Percentiles rank a stretch among this genome's conserved stretches.
phyloP scores from a whole-genome alignment of 306 rosid genomes.

The Lablab purpureus region DNA sequence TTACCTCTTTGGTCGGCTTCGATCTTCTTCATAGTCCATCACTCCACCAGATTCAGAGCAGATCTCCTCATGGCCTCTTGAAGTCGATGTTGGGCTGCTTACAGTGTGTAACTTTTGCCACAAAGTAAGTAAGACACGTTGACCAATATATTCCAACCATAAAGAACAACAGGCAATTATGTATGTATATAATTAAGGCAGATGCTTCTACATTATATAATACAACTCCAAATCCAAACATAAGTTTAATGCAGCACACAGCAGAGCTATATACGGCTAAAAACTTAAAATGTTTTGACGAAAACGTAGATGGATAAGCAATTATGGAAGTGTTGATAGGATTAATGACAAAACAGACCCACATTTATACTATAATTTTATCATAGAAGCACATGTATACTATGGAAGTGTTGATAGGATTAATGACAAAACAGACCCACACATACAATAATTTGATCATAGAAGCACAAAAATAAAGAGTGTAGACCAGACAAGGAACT shows the following conservation, averaged over 20 bases:
- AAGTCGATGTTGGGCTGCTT: slow-evolving; percentile 96
- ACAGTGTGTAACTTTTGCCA: slow-evolving; percentile 99
- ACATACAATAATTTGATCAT: too few relatives aligned
- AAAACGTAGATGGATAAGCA: background rate
- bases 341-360: too few relatives aligned
- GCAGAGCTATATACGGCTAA: slow-evolving; percentile 20
- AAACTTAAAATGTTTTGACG: background rate
- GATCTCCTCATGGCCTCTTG: slow-evolving; percentile 99
- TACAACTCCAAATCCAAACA: slow-evolving; percentile 35
- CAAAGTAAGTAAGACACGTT: slow-evolving; percentile 98
- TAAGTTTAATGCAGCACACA: slow-evolving; percentile 19
- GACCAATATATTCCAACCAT: slow-evolving; percentile 76
- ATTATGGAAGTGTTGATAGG: too few relatives aligned
- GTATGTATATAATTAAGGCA: slow-evolving; percentile 32
- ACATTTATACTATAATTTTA: too few relatives aligned
- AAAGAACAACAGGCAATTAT: slow-evolving; percentile 36
- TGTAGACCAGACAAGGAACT: background rate
- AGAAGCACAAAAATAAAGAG: background rate
- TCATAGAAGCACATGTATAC: too few relatives aligned
- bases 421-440: too few relatives aligned
- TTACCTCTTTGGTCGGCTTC: slow-evolving; percentile 96
- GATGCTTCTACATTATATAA: background rate
- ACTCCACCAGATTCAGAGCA: slow-evolving; percentile 99
- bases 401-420: too few relatives aligned
- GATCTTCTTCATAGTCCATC: slow-evolving; percentile 99